phyloP scores from a whole-genome alignment of 192 early-diverging fungal species.

The Umbelopsis isabellina region DNA sequence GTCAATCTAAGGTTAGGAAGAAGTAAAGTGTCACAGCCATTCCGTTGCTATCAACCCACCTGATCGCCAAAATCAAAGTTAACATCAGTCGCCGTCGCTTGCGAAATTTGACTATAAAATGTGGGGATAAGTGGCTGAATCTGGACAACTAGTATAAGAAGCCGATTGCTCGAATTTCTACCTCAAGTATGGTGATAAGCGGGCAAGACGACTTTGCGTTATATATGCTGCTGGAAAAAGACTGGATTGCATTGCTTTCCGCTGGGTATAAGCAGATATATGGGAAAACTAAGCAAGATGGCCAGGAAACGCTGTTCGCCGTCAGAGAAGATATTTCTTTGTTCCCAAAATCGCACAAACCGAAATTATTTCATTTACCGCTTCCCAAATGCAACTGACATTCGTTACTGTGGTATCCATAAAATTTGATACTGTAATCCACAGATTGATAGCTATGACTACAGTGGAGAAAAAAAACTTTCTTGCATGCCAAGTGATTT shows the following conservation, averaged over 20 bases:
- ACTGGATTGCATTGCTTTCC: background rate
- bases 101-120: background rate
- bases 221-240: conserved; percentile 2
- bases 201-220: background rate
- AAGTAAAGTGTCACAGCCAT: too few species aligned
- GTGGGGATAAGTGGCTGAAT: background rate
- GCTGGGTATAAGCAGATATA: background rate
- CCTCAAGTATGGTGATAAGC: conserved; percentile 6
- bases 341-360: too few species aligned
- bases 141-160: background rate
- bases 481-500: too few species aligned
- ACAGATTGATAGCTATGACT: too few species aligned
- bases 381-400: too few species aligned
- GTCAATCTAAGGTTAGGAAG: background rate
- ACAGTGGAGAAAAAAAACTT: too few species aligned
- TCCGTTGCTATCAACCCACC: background rate
- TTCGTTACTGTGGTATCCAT: too few species aligned
- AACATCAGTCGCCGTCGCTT: background rate
- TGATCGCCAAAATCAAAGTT: background rate
- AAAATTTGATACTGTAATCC: too few species aligned
- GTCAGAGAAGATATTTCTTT: too few species aligned
- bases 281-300: too few species aligned
- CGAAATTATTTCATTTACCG: too few species aligned
- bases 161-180: background rate
- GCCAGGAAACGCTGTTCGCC: too few species aligned